Base-by-base conservation (phyloP, 2,329 filamentous ascomycete genomes). In the Apiospora aurea region DNA sequence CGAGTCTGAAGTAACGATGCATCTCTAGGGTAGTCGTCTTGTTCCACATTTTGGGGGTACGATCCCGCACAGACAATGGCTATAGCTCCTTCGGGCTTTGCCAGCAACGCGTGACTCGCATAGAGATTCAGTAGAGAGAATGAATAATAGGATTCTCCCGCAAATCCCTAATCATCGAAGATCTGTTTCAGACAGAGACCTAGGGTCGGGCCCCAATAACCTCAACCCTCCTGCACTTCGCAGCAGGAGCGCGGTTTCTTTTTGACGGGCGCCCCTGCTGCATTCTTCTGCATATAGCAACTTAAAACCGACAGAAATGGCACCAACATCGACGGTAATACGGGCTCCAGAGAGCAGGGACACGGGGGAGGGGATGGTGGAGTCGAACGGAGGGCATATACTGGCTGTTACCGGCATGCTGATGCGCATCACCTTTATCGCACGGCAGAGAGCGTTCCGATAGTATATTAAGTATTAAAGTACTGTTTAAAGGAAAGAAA, bases 391-490 rank as follows among this genome's bases (percentile, higher is more conserved):
- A 14, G 57, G 34, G 1, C 4, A 11, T 21, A 71, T 71, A 7
- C 38, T 71, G 57, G 70, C 34, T 4, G 14, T 71, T 8, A 67
- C 70, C 6, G 57, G 57, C 24, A 26, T 44, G 1, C 7, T 71
- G 61, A 71, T 71, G 70, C 61, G 51, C 1, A n/a, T 71, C 24
- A 67, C 70, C 1, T 71, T 71, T 41, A n/a, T n/a, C n/a, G n/a
- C n/a, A n/a, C n/a, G n/a, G n/a, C n/a, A n/a, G n/a, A n/a, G n/a
- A n/a, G n/a, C n/a, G n/a, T n/a, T n/a, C n/a, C n/a, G n/a, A n/a
- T n/a, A n/a, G n/a, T n/a, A n/a, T n/a, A n/a, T n/a, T n/a, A n/a
- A n/a, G n/a, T n/a, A n/a, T n/a, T n/a, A n/a, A n/a, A n/a, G n/a
- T n/a, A n/a, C n/a, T n/a, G n/a, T n/a, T n/a, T n/a, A n/a, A n/a